Percentiles rank a stretch among this genome's conserved stretches.
phyloP scores from a whole-genome alignment of 2,329 filamentous ascomycete genomes.

The Colletotrichum chlorophyti region DNA sequence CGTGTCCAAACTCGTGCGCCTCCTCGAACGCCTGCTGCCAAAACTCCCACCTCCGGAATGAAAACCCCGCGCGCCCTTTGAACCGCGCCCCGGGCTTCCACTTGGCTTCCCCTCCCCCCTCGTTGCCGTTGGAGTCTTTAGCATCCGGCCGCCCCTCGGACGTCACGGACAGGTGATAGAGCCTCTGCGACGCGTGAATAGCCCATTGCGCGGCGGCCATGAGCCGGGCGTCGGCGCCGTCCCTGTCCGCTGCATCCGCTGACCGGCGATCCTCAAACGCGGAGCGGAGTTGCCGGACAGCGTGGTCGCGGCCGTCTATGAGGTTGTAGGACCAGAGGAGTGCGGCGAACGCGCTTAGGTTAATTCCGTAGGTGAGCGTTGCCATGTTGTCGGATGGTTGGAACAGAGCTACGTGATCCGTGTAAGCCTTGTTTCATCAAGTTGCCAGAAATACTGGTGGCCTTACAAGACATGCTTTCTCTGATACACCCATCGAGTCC shows the following conservation, averaged over 20 bases:
- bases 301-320: slow-evolving; percentile 23
- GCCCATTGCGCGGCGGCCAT: slow-evolving; percentile 25
- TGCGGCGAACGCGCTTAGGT: slow-evolving; percentile 26
- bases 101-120: background rate
- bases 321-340: slow-evolving; percentile 29
- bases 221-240: slow-evolving; percentile 15
- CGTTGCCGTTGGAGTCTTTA: background rate
- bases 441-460: background rate
- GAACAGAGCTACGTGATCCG: background rate
- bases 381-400: background rate
- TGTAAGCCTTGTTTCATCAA: background rate
- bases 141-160: background rate
- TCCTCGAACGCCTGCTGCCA: slow-evolving; percentile 27
- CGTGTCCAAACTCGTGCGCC: slow-evolving; percentile 11
- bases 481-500: slow-evolving; percentile 1
- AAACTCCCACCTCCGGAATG: slow-evolving; percentile 25
- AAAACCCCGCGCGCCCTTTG: slow-evolving; percentile 17
- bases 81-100: slow-evolving; percentile 15
- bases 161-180: slow-evolving; percentile 25
- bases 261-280: slow-evolving; percentile 27
- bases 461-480: slow-evolving; percentile 12
- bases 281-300: slow-evolving; percentile 23
- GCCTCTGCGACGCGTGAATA: slow-evolving; percentile 15
- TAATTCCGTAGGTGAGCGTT: slow-evolving; percentile 16
- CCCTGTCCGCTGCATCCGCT: background rate